Conservation (phyloP, 2,329 filamentous ascomycete genomes). For the Cyphellophora europaea region DNA sequence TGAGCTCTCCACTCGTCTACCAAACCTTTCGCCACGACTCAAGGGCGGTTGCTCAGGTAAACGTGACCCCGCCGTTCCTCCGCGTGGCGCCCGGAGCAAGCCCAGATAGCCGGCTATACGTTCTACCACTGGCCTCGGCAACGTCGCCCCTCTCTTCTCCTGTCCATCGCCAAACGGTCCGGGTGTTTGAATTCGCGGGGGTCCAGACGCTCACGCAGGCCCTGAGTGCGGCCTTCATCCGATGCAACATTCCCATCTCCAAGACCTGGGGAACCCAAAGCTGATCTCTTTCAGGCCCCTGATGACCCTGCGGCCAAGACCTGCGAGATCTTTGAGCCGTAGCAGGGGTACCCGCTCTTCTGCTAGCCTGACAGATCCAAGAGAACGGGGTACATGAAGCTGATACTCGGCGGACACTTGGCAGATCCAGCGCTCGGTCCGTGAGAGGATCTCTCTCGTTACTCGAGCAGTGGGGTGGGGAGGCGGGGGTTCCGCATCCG, state of each 20-base stretch:
- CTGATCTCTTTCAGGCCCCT: background rate
- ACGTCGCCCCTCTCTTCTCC: too few species aligned
- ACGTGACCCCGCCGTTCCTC: too few species aligned
- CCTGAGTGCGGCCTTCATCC: background rate
- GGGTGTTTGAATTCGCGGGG: background rate
- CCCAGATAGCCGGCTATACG: too few species aligned
- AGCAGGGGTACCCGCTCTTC: background rate
- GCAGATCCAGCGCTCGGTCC: too few species aligned
- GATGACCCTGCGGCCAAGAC: background rate
- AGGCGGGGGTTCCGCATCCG: background rate
- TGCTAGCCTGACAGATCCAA: background rate
- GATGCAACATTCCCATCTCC: background rate
- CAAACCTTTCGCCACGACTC: too few species aligned
- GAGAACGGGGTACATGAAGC: background rate
- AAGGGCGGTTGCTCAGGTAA: too few species aligned
- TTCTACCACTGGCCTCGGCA: too few species aligned
- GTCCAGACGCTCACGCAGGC: background rate
- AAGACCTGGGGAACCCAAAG: background rate
- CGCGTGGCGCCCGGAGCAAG: too few species aligned
- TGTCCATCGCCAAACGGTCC: too few species aligned
- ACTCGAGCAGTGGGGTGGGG: background rate
- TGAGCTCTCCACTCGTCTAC: too few species aligned
- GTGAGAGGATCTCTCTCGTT: too few species aligned
- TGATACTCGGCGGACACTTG: background rate
- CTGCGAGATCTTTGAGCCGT: background rate